Evolutionary conservation across 805 yeast genomes (phyloP).

Genomic region (Lachancea sp.): DNA sequence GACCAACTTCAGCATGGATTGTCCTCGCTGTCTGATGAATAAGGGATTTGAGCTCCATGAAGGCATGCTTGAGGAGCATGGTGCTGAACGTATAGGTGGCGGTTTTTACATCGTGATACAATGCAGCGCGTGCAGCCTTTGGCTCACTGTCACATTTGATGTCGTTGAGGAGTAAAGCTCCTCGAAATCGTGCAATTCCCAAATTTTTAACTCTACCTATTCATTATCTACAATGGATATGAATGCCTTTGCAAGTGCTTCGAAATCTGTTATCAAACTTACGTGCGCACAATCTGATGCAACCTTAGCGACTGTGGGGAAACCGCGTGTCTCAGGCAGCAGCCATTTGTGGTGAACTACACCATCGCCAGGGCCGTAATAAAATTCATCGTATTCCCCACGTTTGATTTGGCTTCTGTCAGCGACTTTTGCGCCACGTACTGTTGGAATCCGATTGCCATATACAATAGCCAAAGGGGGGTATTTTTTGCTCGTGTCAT

Average conservation of each 20-base stretch:
- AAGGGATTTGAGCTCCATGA: conserved; percentile 58
- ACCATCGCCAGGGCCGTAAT: conserved; percentile 90
- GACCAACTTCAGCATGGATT: conserved; percentile 38
- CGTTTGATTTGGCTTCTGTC: conserved; percentile 54
- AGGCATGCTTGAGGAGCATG: conserved; percentile 49
- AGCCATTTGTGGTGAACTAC: conserved; percentile 79
- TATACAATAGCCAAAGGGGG: conserved; percentile 84
- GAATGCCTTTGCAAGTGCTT: conserved; percentile 66
- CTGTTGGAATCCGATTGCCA: conserved; percentile 79
- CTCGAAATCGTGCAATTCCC: too few species aligned
- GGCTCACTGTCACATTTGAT: conserved; percentile 70
- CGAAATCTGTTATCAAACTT: conserved; percentile 66
- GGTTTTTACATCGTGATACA: conserved; percentile 68
- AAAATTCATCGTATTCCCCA: conserved; percentile 71
- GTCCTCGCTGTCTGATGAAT: conserved; percentile 58
- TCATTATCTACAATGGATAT: conserved; percentile 58
- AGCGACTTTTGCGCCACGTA: conserved; percentile 67
- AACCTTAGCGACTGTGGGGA: conserved; percentile 63
- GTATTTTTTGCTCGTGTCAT: conserved; percentile 46
- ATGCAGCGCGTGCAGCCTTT: conserved; percentile 76
- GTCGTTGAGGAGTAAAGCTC: conserved; percentile 32
- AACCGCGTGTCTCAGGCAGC: conserved; percentile 72
- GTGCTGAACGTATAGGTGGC: conserved; percentile 39
- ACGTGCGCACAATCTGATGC: conserved; percentile 71
- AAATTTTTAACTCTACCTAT: too few species aligned